A percentile compares a stretch with the other conserved stretches of the same genome.
Evolutionary conservation across 768 basidiomycete species (phyloP).

Genomic region (Cyathus striatus): DNA sequence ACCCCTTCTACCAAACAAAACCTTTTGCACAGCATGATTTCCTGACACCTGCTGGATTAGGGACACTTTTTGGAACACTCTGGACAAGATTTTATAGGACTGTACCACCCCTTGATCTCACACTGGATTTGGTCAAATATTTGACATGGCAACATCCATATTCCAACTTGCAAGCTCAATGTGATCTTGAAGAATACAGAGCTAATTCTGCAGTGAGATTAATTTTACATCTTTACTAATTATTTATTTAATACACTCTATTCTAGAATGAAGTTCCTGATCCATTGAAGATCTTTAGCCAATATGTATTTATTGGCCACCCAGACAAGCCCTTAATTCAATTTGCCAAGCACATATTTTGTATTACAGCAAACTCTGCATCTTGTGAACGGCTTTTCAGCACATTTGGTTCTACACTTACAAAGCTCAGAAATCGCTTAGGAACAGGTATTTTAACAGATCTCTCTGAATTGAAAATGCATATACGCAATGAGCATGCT

Average conservation of each 20-base stretch:
- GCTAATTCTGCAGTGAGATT: not conserved
- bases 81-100: conserved; percentile 1
- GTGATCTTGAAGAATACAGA: not conserved
- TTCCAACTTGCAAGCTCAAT: not conserved
- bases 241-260: not conserved
- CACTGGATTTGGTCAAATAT: not conserved
- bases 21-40: conserved; percentile 3
- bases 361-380: conserved; percentile 20
- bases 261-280: conserved; percentile 1
- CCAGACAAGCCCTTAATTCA: conserved; percentile 9
- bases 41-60: conserved; percentile 1
- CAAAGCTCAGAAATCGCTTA: conserved; percentile 15
- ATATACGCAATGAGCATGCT: conserved; percentile 18
- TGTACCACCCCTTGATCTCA: not conserved
- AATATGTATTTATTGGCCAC: not conserved
- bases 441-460: conserved; percentile 8
- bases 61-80: conserved; percentile 6
- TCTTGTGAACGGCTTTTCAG: conserved; percentile 21
- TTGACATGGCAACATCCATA: too few relatives aligned
- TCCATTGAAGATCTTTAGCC: conserved; percentile 2
- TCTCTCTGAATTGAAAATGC: conserved; percentile 21
- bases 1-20: conserved; percentile 17
- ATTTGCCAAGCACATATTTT: conserved; percentile 18
- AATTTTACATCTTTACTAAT: not conserved
- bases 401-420: conserved; percentile 18